Evolutionary conservation across 352 stramenopile genomes (phyloP), one percentile per base, ranked within the genome.

Genomic region (Globisporangium orthogonon): DNA sequence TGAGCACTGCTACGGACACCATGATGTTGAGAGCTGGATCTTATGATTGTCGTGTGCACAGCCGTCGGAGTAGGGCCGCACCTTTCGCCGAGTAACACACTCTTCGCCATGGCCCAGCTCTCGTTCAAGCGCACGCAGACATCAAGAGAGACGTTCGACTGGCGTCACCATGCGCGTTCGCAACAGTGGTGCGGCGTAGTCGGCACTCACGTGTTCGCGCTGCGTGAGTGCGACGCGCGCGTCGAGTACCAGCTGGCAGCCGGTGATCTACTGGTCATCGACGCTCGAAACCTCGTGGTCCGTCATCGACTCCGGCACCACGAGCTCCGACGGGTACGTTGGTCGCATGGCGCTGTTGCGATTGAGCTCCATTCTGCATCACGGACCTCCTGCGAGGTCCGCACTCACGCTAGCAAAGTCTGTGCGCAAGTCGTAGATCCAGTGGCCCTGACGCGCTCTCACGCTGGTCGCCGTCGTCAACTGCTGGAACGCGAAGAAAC

Each of bases 191-290:
- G 73, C 14, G 83, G 85, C 51, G 76, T 90, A 15, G 37, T 95
- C 0, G 63, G 59, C 0, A 60, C 66, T 3, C 44, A 58, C 2
- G 73, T 87, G 2, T 74, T 91, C 46, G 67, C 66, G 31, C 45
- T 94, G 37, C 66, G 70, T 1, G 81, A 91, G 61, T 53, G 45
- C 47, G 45, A 86, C 88, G 14, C 85, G 74, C 3, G 91, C 87
- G 58, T 97, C 97, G 28, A 98, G 71, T 58, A 95, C 86, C 6
- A 86, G 87, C 3, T 91, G 82, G 45, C 86, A 95, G 59, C 97
- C 91, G 4, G 92, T 83, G 52, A 98, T 96, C 80, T 85, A 91
- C 11, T 94, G 74, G 44, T 76, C 74, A 1, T 86, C 87, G 7
- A 92, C 83, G 7, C 63, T 79, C 1, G 58, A 47, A 7, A 95